Evolutionary conservation across 1,139 yeast species (phyloP).

Genomic region (Taphrina wiesneri): DNA sequence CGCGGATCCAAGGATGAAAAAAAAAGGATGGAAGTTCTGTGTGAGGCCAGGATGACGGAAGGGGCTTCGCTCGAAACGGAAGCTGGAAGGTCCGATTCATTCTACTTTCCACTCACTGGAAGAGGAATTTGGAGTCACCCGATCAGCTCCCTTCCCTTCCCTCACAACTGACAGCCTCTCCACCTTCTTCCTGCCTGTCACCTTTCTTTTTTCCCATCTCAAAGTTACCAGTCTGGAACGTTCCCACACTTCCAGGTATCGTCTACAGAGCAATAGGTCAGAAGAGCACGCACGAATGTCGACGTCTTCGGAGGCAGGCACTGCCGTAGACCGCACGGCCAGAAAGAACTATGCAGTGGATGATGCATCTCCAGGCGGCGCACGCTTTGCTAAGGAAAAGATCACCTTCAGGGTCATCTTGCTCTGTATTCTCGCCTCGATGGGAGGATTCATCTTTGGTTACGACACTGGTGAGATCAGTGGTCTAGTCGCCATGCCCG

Average conservation of each 20-base stretch:
- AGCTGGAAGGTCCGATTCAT: background rate
- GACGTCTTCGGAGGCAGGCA: conserved; percentile 13
- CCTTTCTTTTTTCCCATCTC: background rate
- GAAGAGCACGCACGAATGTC: background rate
- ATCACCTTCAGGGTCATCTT: conserved; percentile 16
- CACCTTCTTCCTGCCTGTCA: background rate
- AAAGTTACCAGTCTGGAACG: background rate
- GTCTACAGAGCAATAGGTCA: too few relatives aligned
- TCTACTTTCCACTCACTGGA: too few relatives aligned
- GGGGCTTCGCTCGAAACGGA: background rate
- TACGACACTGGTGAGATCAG: conserved; percentile 66
- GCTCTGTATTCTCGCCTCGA: conserved; percentile 21
- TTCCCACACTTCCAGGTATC: too few relatives aligned
- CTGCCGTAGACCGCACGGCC: background rate
- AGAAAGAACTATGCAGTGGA: background rate
- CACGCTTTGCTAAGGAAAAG: background rate
- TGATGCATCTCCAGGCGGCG: background rate
- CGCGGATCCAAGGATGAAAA: background rate
- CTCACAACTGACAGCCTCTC: background rate
- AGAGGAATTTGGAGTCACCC: background rate
- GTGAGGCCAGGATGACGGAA: background rate
- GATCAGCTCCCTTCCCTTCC: background rate
- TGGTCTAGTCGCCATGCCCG: conserved; percentile 72
- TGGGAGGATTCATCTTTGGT: conserved; percentile 29
- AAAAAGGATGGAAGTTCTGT: background rate